These are phyloP conservation scores for Phytophthora capsici DNA, from an alignment of 352 stramenopile species.

Conservation along the genomic window DNA sequence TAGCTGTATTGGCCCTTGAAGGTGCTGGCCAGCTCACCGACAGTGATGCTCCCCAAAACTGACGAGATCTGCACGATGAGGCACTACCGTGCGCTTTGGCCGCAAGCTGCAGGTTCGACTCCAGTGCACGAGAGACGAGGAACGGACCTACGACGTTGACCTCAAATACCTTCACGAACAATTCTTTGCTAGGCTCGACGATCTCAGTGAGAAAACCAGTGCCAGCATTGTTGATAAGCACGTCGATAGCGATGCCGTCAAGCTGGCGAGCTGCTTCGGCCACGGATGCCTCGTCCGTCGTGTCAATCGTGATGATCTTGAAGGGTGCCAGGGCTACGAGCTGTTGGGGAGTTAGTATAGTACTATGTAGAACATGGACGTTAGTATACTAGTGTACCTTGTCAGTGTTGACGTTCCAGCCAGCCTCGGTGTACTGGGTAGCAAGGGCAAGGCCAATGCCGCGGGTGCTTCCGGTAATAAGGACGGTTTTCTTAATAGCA, in stretches of 20 bases:
- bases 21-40: not conserved
- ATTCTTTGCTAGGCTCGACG: conserved; percentile 39
- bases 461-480: conserved; percentile 51
- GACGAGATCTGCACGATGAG: conserved; percentile 53
- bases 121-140: conserved; percentile 25
- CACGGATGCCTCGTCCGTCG: conserved; percentile 46
- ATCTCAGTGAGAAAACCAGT: conserved; percentile 38
- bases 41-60: conserved; percentile 48
- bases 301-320: conserved; percentile 54
- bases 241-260: conserved; percentile 48
- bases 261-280: conserved; percentile 40
- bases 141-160: conserved; percentile 42
- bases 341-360: conserved; percentile 2
- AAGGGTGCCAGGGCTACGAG: conserved; percentile 32
- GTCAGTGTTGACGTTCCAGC: conserved; percentile 8
- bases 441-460: conserved; percentile 51
- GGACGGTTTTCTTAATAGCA: conserved; percentile 40
- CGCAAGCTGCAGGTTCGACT: conserved; percentile 46
- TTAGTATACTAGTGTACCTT: not conserved
- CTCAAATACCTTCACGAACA: conserved; percentile 53
- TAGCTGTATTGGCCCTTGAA: conserved; percentile 60
- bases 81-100: conserved; percentile 34
- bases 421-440: conserved; percentile 41
- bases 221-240: conserved; percentile 69
- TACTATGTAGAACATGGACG: too few relatives aligned